These are phyloP conservation scores for Cryptosporidium sp. DNA, from an alignment of 169 alveolate species.

Conservation along the genomic window DNA sequence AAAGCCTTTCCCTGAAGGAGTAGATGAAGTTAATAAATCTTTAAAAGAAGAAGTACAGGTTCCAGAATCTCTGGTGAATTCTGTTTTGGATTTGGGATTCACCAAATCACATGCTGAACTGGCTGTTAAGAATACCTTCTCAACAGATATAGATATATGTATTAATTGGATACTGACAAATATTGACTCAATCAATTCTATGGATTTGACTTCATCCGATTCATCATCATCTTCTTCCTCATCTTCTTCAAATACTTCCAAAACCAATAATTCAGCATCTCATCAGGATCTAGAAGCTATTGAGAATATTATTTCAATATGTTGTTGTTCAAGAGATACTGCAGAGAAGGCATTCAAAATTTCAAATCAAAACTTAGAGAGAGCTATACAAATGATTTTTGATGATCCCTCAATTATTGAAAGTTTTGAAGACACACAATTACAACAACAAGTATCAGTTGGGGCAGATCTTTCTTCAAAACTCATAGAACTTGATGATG, in stretches of 20 bases:
- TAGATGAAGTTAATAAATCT: background rate
- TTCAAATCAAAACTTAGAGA: slow-evolving; percentile 23
- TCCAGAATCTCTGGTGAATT: slow-evolving; percentile 10
- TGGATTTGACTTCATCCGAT: background rate
- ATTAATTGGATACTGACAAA: slow-evolving; percentile 82
- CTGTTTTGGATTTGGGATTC: slow-evolving; percentile 49
- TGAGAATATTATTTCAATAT: slow-evolving; percentile 29
- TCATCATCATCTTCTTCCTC: background rate
- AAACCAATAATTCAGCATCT: background rate
- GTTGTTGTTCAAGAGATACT: slow-evolving; percentile 38
- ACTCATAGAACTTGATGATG: slow-evolving; percentile 16
- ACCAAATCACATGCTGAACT: slow-evolving; percentile 27
- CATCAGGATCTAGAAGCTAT: slow-evolving; percentile 4
- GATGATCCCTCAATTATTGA: slow-evolving; percentile 47
- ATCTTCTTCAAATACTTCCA: background rate
- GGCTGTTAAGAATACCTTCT: slow-evolving; percentile 34
- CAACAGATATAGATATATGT: slow-evolving; percentile 78
- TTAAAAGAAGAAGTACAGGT: background rate
- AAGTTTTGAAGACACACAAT: slow-evolving; percentile 3
- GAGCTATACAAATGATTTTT: slow-evolving; percentile 60
- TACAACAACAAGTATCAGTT: background rate
- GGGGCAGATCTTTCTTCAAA: background rate
- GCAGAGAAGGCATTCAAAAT: slow-evolving; percentile 30
- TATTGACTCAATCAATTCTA: slow-evolving; percentile 17
- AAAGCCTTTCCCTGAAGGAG: slow-evolving; percentile 63